These are phyloP conservation scores for Astrothelium macrocarpum DNA, from an alignment of 495 filamentous ascomycete species.

Conservation along the genomic window DNA sequence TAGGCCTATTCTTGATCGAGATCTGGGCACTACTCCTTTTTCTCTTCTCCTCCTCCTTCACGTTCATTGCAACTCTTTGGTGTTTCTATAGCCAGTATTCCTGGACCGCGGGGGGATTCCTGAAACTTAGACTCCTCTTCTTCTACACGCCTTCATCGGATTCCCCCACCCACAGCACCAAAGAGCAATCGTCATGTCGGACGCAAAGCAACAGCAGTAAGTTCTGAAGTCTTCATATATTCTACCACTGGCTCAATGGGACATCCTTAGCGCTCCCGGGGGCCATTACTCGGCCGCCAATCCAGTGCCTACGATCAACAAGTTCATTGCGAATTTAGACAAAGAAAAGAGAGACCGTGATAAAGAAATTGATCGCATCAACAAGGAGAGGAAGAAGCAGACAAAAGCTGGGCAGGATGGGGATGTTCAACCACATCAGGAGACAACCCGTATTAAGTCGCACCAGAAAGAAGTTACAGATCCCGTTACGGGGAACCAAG, in stretches of 20 bases:
- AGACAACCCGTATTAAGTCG: slow-evolving; percentile 31
- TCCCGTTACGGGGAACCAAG: slow-evolving; percentile 74
- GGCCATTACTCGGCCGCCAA: slow-evolving; percentile 56
- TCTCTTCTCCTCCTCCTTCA: too few relatives aligned
- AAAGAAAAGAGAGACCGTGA: slow-evolving; percentile 68
- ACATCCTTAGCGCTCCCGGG: slow-evolving; percentile 18
- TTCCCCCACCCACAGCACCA: background rate
- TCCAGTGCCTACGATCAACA: slow-evolving; percentile 75
- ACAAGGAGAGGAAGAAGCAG: slow-evolving; percentile 29
- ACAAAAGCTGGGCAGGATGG: slow-evolving; percentile 24
- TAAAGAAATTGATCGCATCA: slow-evolving; percentile 43
- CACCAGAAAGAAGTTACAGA: slow-evolving; percentile 64
- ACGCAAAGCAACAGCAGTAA: slow-evolving; percentile 25
- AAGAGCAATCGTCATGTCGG: slow-evolving; percentile 25
- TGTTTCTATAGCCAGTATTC: too few relatives aligned
- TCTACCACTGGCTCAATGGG: background rate
- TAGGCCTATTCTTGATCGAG: background rate
- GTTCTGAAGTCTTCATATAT: background rate
- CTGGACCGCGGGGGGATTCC: too few relatives aligned
- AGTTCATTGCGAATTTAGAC: slow-evolving; percentile 72
- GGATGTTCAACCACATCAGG: slow-evolving; percentile 33
- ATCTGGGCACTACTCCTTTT: background rate
- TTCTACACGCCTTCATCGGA: too few relatives aligned
- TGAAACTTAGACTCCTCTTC: background rate
- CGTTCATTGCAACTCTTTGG: too few relatives aligned